Evolutionary conservation across 805 yeast genomes (phyloP), one percentile per base, ranked within the genome.

Genomic region (Yarrowia sp.): DNA sequence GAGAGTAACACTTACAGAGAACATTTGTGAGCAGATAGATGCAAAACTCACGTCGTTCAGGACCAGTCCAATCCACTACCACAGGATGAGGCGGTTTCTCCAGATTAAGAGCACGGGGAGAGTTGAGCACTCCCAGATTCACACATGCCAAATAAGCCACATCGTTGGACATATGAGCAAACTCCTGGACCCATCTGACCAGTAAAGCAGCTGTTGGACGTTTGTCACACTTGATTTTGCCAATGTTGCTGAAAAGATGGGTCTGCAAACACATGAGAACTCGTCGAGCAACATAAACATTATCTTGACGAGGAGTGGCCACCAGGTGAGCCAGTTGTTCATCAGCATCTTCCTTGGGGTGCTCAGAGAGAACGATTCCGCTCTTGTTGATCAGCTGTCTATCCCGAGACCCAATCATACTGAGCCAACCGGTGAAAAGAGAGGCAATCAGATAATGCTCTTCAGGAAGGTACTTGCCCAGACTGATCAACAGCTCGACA

Each of bases 1-100:
- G 92, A 85, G 96, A 87, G 74, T 92, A 92, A 1, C 91, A 85
- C 35, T 90, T 91, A 9, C 92, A 88, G n/a, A 95, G 79, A 66
- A 84, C 80, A 64, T 83, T 81, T 66, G 89, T 87, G 35, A 92
- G 78, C 56, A 92, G 84, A 69, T 81, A 80, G 3, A 83, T 77
- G 33, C 91, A 79, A 70, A 93, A 90, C 22, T 24, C 40, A 41
- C 51, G 51, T 8, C 49, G 40, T 9, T 41, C 51, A n/a, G 51
- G 51, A 1, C 63, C 63, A 41, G 26, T 17, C 63, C 63, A 58
- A 16, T 58, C 41, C 32, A 41, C 51, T 16, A 58, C 63, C 30
- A 58, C 63, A 11, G 63, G 63, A 16, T 41, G 49, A 11, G 63
- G 61, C 8, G 44, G 33, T 4, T 9, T 36, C 26, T 54, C 61